Evolutionary conservation across 495 filamentous ascomycete genomes (phyloP), one percentile per base, ranked within the genome.

Genomic region (Poronia punctata): DNA sequence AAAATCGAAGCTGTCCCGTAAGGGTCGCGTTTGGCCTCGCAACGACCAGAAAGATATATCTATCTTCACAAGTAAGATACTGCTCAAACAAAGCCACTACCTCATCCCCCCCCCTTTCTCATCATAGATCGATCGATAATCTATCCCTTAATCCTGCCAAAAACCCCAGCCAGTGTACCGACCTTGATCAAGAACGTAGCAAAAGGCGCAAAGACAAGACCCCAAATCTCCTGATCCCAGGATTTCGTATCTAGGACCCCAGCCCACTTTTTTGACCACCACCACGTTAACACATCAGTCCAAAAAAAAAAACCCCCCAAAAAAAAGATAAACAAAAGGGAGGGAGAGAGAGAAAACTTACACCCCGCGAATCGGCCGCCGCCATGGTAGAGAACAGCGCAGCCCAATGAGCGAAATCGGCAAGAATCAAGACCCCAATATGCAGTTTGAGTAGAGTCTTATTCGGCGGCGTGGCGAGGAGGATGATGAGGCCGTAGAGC

Each of bases 401-500:
- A 14, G 42, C 42, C 50, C 50, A 53, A 16, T 53, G 50, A n/a
- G 50, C 43, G 20, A 53, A 16, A 14, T 53, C 50, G 18, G 45
- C 45, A 11, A 53, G 21, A 15, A 40, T 33, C 29, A 53, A 22
- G 22, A 53, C 39, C 10, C 27, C 10, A 9, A 53, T 46, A 30
- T 53, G 50, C 11, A 49, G 31, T 9, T 46, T 31, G 7, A 53
- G 26, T 7, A 53, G 42, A 3, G 40, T 45, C 16, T 45, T 45
- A 17, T 37, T 49, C 7, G 49, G 49, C 23, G 49, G 49, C n/a
- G 45, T 42, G 11, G 41, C 40, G 4, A 49, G 31, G 54, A 66
- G 57, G 31, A 64, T 64, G 14, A 62, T 47, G 6, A 68, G 47
- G 14, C 64, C 62, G 42, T 68, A 68, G 5, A 65, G 41, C 12